phyloP scores from a whole-genome alignment of 345 rosid species.

The Brassica carinata region DNA sequence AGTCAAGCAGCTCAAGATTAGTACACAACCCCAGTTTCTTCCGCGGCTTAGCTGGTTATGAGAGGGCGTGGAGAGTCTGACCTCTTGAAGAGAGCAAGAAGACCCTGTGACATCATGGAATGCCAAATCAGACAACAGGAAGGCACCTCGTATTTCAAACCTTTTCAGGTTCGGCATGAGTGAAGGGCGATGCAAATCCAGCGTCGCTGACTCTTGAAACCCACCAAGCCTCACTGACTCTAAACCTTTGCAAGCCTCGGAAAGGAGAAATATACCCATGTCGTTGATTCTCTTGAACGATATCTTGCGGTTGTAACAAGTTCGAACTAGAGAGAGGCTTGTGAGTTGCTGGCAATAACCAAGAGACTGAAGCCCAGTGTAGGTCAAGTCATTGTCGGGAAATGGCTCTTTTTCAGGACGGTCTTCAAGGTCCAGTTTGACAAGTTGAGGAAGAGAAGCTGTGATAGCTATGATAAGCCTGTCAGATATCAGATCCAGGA shows the following conservation, averaged over 20 bases:
- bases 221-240: constrained; percentile 61
- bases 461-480: constrained; percentile 49
- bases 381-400: constrained; percentile 50
- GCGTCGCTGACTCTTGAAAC: constrained; percentile 73
- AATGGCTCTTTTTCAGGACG: constrained; percentile 51
- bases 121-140: constrained; percentile 63
- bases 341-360: constrained; percentile 47
- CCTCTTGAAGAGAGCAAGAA: constrained; percentile 57
- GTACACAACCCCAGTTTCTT: constrained; percentile 52
- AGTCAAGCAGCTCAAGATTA: constrained; percentile 63
- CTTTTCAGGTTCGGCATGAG: constrained; percentile 43
- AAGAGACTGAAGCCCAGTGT: constrained; percentile 56
- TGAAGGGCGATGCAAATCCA: constrained; percentile 56
- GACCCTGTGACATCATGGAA: constrained; percentile 57
- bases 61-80: constrained; percentile 57
- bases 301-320: constrained; percentile 50
- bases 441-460: constrained; percentile 47
- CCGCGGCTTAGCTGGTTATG: constrained; percentile 73
- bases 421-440: constrained; percentile 71
- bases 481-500: constrained; percentile 57
- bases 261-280: constrained; percentile 70
- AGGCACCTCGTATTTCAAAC: constrained; percentile 58
- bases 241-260: constrained; percentile 58
- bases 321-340: constrained; percentile 55
- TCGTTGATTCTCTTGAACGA: constrained; percentile 67